Evolutionary conservation across 768 basidiomycete species (phyloP), one percentile per base, ranked within the genome.

Genomic region (Mycena sanguinolenta): DNA sequence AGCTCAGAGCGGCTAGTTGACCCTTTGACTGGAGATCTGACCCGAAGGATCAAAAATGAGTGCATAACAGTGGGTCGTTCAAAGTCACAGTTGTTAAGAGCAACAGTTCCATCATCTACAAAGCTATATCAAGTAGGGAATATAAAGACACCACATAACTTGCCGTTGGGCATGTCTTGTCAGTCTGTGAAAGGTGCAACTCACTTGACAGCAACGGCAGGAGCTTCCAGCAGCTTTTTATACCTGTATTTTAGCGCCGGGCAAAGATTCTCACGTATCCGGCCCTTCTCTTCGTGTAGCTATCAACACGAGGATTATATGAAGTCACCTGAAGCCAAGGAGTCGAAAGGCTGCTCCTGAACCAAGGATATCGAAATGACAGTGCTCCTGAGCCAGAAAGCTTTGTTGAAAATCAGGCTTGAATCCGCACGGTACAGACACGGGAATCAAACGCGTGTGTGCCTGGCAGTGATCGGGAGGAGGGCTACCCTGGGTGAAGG

Each of bases 21-120:
- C 82, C 80, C 46, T 77, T 79, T n/a, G 78, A 79, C 76, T 91
- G 90, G 28, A 93, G 81, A 78, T 89, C 91, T 92, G 65, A 55
- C 46, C 25, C 39, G 34, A 39, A 52, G 60, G 55, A 57, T 65
- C 34, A 70, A 39, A 39, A 61, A 49, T 36, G 59, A 17, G 34
- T 23, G 50, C 21, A 46, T 21, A 52, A 60, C 54, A 53, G 28
- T 25, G 38, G 59, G 52, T 10, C 36, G 28, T 32, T 49, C 54
- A 55, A 38, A 58, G 83, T 59, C 73, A 85, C 85, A 82, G 71
- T 86, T 85, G 76, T 86, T 86, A 4, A 86, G 74, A 39, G 70
- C 75, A 42, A 79, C 80, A 30, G 77, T 79, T 65, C 63, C 63
- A 38, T 25, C 58, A 53, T 65, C 63, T 70, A 21, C 42, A 50